Evolutionary conservation across 2,329 filamentous ascomycete genomes (phyloP).

Genomic region (Lecanicillium sp.): DNA sequence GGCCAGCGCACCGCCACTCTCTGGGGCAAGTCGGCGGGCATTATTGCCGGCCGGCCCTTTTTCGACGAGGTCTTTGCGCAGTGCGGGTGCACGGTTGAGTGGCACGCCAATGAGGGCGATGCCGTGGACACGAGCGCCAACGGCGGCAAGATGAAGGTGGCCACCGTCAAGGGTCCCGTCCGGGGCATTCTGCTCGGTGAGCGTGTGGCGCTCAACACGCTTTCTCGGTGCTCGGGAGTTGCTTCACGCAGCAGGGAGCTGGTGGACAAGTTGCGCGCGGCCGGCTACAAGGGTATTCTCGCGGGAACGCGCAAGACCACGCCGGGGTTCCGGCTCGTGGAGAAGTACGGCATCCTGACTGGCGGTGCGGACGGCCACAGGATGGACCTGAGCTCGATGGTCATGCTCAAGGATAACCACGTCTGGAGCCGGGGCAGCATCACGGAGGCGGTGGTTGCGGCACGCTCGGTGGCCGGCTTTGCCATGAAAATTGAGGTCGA

Average conservation of each 20-base stretch:
- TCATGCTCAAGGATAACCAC: conserved; percentile 99
- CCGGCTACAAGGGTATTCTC: conserved; percentile 75
- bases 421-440: conserved; percentile 89
- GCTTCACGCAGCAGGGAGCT: conserved; percentile 60
- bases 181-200: conserved; percentile 80
- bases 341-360: conserved; percentile 96
- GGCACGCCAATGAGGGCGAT: conserved; percentile 73
- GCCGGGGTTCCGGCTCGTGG: conserved; percentile 86
- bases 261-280: conserved; percentile 46
- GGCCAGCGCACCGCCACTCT: conserved; percentile 55
- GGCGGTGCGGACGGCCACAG: conserved; percentile 88
- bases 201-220: conserved; percentile 82
- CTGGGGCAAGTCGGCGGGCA: conserved; percentile 63
- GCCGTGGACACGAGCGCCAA: conserved; percentile 53
- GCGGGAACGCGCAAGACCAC: conserved; percentile 96
- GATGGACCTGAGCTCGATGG: conserved; percentile 88
- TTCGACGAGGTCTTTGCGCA: conserved; percentile 90
- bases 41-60: conserved; percentile 89
- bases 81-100: conserved; percentile 84
- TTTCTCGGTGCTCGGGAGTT: conserved; percentile 86
- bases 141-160: conserved; percentile 51
- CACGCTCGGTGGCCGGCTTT: conserved; percentile 79
- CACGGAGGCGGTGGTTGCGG: conserved; percentile 74
- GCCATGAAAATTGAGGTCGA: conserved; percentile 94
- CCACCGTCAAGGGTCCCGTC: conserved; percentile 79